Base-by-base conservation (phyloP, 208 protist species). In the Acanthamoeba healyi region DNA sequence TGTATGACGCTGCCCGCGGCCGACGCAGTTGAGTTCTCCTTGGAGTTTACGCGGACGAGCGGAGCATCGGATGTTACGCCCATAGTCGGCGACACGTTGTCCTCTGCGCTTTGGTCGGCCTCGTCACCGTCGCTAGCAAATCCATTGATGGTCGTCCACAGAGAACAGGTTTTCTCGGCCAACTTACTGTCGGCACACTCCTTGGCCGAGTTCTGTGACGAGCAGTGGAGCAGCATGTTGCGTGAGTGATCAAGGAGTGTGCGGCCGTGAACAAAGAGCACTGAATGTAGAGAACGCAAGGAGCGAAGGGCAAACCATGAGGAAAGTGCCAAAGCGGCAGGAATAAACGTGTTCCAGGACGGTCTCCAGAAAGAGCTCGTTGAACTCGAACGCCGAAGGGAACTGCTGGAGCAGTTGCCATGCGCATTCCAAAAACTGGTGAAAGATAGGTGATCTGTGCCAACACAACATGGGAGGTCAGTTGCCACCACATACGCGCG, bases 381-480 rank as follows among this genome's bases (percentile, higher is more conserved):
- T 99, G 92, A 99, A 99, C 96, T 99, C 98, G 96, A 99, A 99
- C 24, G 96, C 94, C 29, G 94, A 95, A 12, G 98, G 98, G 93
- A 97, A 99, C 95, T 99, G 98, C 7, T 94, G 95, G 40, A 97
- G 58, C 6, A 99, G 61, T 81, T 99, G 98, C 79, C 96, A 99
- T 29, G 99, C 97, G 65, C 97, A 97, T 77, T 99, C 98, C 72
- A 99, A 94, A 93, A 98, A 99, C 94, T 99, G 98, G 29, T 98
- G 70, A 92, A 99, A 99, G 77, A 99, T 97, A 24, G 98, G 98
- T 14, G 98, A 96, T 6, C 94, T 93, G 94, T 3, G 6, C 58
- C 44, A 49, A 4, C 6, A 5, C 24, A 65, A 29, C 58, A 29
- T 5, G 15, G 17, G 17, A 5, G 58, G 4, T 65, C 44, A 49